phyloP scores from a whole-genome alignment of 75 land plant species.

The Chamaecyparis obtusa region DNA sequence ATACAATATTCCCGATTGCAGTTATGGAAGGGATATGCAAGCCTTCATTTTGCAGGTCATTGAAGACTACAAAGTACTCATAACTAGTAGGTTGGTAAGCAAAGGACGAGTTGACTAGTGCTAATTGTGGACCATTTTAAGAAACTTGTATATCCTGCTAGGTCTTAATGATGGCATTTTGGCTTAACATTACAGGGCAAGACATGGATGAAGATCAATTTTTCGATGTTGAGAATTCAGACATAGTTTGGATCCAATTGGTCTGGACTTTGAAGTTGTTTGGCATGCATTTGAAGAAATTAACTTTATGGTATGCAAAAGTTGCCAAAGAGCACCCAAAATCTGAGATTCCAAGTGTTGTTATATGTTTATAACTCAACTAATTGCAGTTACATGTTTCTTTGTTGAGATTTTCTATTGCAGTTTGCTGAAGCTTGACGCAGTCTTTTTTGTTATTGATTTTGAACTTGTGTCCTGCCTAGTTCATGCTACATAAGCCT shows the following conservation, averaged over 20 bases:
- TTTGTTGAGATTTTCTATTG: too few species aligned
- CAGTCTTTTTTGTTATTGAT: too few species aligned
- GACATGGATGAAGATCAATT: not conserved
- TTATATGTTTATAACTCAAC: too few species aligned
- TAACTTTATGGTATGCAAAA: not conserved
- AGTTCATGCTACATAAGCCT: too few species aligned
- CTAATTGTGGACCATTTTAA: not conserved
- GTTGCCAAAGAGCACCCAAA: not conserved
- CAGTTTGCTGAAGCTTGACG: too few species aligned
- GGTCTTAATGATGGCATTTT: not conserved
- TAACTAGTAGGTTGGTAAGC: not conserved
- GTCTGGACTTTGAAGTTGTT: not conserved
- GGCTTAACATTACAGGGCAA: not conserved
- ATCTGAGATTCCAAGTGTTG: not conserved
- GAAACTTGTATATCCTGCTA: not conserved
- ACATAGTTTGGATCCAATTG: not conserved
- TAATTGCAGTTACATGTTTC: too few species aligned
- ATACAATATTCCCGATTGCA: too few species aligned
- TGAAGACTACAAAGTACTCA: too few species aligned
- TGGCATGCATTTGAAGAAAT: not conserved
- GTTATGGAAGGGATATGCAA: too few species aligned
- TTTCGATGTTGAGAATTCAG: not conserved
- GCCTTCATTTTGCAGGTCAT: too few species aligned
- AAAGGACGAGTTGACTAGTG: constrained; percentile 15
- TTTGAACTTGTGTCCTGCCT: too few species aligned